These are phyloP conservation scores for Sindora glabra DNA, from an alignment of 306 rosid species.

Conservation along the genomic window DNA sequence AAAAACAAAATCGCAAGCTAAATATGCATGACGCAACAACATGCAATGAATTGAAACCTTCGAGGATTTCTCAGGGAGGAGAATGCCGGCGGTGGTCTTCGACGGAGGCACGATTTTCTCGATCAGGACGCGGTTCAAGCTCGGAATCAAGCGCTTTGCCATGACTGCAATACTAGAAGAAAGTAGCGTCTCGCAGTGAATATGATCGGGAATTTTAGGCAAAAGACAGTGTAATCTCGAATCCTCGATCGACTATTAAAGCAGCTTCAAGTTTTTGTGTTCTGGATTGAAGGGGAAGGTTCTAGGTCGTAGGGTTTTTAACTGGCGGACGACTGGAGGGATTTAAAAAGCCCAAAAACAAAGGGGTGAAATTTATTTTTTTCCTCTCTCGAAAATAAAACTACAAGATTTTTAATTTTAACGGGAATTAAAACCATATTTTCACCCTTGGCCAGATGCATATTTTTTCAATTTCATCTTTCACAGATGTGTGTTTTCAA, in stretches of 20 bases:
- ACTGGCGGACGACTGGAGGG: conserved; percentile 17
- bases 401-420: too few species aligned
- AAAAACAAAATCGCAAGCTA: not conserved
- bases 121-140: conserved; percentile 62
- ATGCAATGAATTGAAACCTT: conserved; percentile 34
- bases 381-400: too few species aligned
- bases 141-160: conserved; percentile 88
- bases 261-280: not conserved
- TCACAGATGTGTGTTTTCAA: too few species aligned
- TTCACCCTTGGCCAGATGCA: too few species aligned
- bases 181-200: conserved; percentile 1
- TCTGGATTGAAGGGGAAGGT: conserved; percentile 49
- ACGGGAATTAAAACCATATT: too few species aligned
- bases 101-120: conserved; percentile 83
- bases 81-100: conserved; percentile 75
- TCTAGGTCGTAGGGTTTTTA: conserved; percentile 38
- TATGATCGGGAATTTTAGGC: not conserved
- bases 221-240: not conserved
- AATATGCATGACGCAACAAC: not conserved
- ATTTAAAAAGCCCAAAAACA: too few species aligned
- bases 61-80: conserved; percentile 70
- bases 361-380: too few species aligned
- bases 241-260: too few species aligned
- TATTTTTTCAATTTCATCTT: too few species aligned
- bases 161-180: conserved; percentile 12